phyloP scores from a whole-genome alignment of 495 filamentous ascomycete genomes.

The Cudoniella acicularis region DNA sequence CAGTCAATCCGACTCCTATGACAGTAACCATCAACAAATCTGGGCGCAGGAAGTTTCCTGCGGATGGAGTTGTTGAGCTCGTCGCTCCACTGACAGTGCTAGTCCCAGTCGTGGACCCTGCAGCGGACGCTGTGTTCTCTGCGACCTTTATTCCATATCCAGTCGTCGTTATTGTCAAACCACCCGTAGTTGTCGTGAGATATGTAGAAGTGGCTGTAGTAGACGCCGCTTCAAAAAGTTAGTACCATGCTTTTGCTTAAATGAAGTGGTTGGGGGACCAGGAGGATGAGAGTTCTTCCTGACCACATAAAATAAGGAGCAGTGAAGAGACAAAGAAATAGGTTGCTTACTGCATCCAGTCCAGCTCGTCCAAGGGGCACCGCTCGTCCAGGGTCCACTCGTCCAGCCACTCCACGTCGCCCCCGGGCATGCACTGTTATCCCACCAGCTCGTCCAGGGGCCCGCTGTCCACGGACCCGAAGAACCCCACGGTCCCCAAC shows the following conservation, averaged over 20 bases:
- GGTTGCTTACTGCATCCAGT: no score
- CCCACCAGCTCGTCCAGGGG: not conserved
- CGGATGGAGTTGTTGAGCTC: no score
- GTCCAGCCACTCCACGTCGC: conserved; percentile 1
- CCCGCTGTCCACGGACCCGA: not conserved
- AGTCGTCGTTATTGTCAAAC: not conserved
- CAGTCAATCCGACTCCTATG: no score
- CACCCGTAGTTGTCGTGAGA: not conserved
- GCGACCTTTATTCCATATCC: not conserved
- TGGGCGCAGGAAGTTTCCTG: no score
- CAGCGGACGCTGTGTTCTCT: no score
- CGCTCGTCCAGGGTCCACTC: not conserved
- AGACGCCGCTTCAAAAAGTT: not conserved
- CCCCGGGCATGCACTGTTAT: not conserved
- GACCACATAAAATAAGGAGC: no score
- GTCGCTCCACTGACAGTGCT: no score
- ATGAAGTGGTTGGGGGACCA: not conserved
- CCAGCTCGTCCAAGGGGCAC: not conserved
- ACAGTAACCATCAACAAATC: no score
- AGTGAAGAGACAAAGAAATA: no score
- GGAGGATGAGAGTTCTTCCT: not conserved
- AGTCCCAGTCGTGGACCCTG: no score
- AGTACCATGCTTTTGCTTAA: not conserved
- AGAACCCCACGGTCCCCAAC: conserved; percentile 1
- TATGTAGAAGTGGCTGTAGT: not conserved